Conservation (phyloP, 2,329 filamentous ascomycete species). For the Pezizomycotina sp. region DNA sequence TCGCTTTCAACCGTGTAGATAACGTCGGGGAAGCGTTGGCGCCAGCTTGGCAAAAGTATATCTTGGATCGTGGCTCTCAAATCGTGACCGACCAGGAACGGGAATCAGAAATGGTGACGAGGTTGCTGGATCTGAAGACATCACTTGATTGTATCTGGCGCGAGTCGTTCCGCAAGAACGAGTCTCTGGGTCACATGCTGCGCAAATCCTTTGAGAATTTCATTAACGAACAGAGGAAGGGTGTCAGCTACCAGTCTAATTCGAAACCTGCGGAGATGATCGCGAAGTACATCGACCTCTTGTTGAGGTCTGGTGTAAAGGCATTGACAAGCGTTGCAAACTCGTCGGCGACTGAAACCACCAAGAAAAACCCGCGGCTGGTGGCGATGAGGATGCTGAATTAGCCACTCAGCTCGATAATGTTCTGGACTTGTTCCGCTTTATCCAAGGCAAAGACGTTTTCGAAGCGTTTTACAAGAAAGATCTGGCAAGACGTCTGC, state of each 20-base stretch:
- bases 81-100: slow-evolving; percentile 69
- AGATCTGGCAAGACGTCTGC: slow-evolving; percentile 70
- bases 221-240: slow-evolving; percentile 73
- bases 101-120: slow-evolving; percentile 70
- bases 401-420: slow-evolving; percentile 84
- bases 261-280: slow-evolving; percentile 98
- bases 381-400: slow-evolving; percentile 78
- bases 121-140: slow-evolving; percentile 64
- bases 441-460: slow-evolving; percentile 91
- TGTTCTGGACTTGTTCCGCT: slow-evolving; percentile 84
- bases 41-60: slow-evolving; percentile 60
- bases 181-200: slow-evolving; percentile 60
- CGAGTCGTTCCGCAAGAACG: slow-evolving; percentile 58
- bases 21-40: slow-evolving; percentile 50
- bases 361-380: slow-evolving; percentile 39
- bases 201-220: slow-evolving; percentile 76
- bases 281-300: slow-evolving; percentile 83
- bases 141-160: slow-evolving; percentile 61
- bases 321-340: slow-evolving; percentile 45
- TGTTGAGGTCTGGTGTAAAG: slow-evolving; percentile 76
- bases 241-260: slow-evolving; percentile 61
- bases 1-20: slow-evolving; percentile 54
- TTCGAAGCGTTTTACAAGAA: slow-evolving; percentile 99
- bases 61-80: slow-evolving; percentile 52
- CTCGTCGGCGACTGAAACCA: slow-evolving; percentile 46